Base-by-base conservation (phyloP, 305 asterid species). In the Fraxinus xanthoxyloides region DNA sequence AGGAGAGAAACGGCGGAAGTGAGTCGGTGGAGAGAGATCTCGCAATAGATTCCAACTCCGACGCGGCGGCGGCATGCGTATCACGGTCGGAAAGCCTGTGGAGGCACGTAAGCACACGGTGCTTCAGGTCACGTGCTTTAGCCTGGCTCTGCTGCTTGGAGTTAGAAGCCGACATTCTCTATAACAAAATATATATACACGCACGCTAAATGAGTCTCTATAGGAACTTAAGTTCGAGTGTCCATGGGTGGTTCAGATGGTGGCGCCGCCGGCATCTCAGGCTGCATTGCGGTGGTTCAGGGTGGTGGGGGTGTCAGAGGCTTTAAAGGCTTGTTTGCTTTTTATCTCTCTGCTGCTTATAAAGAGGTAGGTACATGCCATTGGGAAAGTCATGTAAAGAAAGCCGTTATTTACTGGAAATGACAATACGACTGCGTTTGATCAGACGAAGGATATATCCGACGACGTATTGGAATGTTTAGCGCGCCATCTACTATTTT, bases 1-100 rank as follows among this genome's bases (percentile, higher is more conserved):
- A 88, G 72, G 97, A 91, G 51, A 95, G 46, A 77, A 91, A 95
- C 0, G 89, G 83, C 15, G 97, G 90, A 12, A 95, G 86, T 15
- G 91, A 38, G 46, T 91, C 93, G 38, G 84, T 38, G 23, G 95
- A 74, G 73, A 95, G 93, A 19, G 90, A 79, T 77, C 77, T 89
- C n/a, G 95, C 97, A 65, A 95, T 90, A 82, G 87, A 86, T 83
- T 93, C 94, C 32, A 95, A 97, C 87, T 95, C 97, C 65, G 82
- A 75, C 6, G 95, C 94, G 72, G 98, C 98, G 70, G 92, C 85
- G 77, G 92, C 81, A 85, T 92, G 93, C 38, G 98, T 95, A 77
- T 95, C 98, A 69, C 98, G 78, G 86, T 95, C 98, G 89, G 98
- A 86, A 84, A 95, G 98, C 79, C 89, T 91, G 95, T 93, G 93